Base-by-base conservation (phyloP, 2,329 filamentous ascomycete species). In the Atkinsonella texensis region DNA sequence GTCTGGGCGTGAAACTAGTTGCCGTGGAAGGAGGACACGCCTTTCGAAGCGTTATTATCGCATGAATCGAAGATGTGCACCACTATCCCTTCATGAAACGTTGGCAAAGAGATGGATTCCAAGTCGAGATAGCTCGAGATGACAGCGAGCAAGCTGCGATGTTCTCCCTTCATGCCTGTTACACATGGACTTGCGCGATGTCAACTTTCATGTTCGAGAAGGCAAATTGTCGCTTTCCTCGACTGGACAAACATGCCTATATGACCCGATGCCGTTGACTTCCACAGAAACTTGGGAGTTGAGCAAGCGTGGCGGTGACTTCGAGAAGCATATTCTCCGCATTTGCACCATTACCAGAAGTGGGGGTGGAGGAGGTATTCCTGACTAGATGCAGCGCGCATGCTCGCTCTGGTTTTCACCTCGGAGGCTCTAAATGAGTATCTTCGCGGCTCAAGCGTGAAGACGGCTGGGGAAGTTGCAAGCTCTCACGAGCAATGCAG, bases 141-240 rank as follows among this genome's bases (percentile, higher is more conserved):
- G 20, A 45, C 52, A 33, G 55, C 52, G 31, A 41, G 52, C 35
- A 44, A 28, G 32, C 50, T 56, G 8, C 40, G 32, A 33, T 23
- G 28, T 7, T 10, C 13, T 50, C 2, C 39, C 49, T 9, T 11
- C 44, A 6, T 51, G 50, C 32, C 50, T 56, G 33, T 49, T 57
- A 43, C 56, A 58, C 48, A 54, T 57, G 56, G 56, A 58, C 20
- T 38, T 57, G 15, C 55, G 56, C 7, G 49, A 52, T 38, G 54
- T 47, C 42, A 56, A 56, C 28, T 40, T 56, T 12, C 51, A 52
- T 6, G 31, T 54, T 38, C n/a, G 35, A 18, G 13, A 49, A 3
- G 51, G 48, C 4, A 42, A 33, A 41, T 54, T 11, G 46, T 46
- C 4, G 55, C 53, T n/a, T 52, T 57, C 9, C 48, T 58, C 31